Percentiles rank a stretch among this genome's conserved stretches.
Conservation (phyloP, 2,329 filamentous ascomycete genomes). For the Purpureocillium lavendulum region DNA sequence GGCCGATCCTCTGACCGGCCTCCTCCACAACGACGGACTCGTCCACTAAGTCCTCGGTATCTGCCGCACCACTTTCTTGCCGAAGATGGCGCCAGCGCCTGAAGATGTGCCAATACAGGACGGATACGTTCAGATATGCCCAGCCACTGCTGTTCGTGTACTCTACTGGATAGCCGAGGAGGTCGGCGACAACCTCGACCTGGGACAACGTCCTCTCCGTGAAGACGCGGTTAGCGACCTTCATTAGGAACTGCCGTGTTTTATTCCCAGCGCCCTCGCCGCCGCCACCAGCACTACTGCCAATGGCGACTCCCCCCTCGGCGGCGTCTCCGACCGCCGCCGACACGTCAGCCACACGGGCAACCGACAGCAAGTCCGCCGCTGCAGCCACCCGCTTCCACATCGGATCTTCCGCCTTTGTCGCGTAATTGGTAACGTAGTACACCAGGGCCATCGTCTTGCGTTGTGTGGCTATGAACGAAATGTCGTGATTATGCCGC, state of each 20-base stretch:
- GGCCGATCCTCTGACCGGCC: conserved; percentile 1
- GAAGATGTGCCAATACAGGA: conserved; percentile 5
- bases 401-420: no score
- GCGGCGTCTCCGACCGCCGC: no score
- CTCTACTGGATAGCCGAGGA: conserved; percentile 4
- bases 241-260: conserved; percentile 4
- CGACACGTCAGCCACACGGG: no score
- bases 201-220: conserved; percentile 5
- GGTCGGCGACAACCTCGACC: conserved; percentile 4
- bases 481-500: no score
- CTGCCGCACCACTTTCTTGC: background rate
- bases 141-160: conserved; percentile 2
- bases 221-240: conserved; percentile 7
- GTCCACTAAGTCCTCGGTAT: background rate
- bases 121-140: conserved; percentile 2
- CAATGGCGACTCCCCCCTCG: no score
- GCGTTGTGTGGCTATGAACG: no score
- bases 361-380: no score
- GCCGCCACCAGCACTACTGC: no score
- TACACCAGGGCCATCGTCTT: no score
- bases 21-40: conserved; percentile 1
- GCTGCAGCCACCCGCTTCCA: no score
- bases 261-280: no score
- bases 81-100: conserved; percentile 4
- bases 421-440: no score